Base-by-base conservation (phyloP, 2,329 filamentous ascomycete species). In the Cryoendolithus antarcticus region DNA sequence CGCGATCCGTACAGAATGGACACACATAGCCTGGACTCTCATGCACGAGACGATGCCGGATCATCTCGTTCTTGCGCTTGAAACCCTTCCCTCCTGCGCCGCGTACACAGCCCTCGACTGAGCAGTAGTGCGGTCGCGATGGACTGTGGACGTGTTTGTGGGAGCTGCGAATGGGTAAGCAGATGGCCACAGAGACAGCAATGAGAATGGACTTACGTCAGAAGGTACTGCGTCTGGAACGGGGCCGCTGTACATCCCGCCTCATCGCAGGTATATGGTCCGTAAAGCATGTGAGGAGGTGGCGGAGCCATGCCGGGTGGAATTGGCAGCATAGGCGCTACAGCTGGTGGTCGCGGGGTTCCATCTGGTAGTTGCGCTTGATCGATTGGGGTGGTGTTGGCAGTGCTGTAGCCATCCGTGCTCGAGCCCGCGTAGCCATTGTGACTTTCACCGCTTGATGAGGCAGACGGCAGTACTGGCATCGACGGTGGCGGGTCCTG, bases 21-120 rank as follows among this genome's bases (percentile, higher is more conserved):
- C 91, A 98, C 24, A 94, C 79, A 54, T 96, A 98, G 44, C 89
- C 89, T 1, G 91, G 91, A 6, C 86, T 93, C 48, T 86, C 81
- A 55, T 98, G 91, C 3, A 96, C 91, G 3, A 96, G 72, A 1
- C 89, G 88, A 53, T 80, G 76, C n/a, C 76, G 66, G 44, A 79
- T 78, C 76, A 80, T 80, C 54, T 80, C 76, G 46, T 80, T 80
- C 54, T 80, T 80, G 27, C 76, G 67, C 55, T 80, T 80, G 63
- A 80, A 80, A 2, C 76, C 76, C 51, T 75, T 75, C 12, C 75
- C 75, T n/a, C 73, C 72, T 45, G 72, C 64, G n/a, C 64, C 68
- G 30, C 75, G 68, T 9, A 71, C 62, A 49, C 76, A 80, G 4
- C 64, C 69, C 15, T 64, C 58, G 6, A 77, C 68, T 1, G 74